Base-by-base conservation (phyloP, 2,329 filamentous ascomycete genomes). In the Dryadomyces quercus-mongolicae region DNA sequence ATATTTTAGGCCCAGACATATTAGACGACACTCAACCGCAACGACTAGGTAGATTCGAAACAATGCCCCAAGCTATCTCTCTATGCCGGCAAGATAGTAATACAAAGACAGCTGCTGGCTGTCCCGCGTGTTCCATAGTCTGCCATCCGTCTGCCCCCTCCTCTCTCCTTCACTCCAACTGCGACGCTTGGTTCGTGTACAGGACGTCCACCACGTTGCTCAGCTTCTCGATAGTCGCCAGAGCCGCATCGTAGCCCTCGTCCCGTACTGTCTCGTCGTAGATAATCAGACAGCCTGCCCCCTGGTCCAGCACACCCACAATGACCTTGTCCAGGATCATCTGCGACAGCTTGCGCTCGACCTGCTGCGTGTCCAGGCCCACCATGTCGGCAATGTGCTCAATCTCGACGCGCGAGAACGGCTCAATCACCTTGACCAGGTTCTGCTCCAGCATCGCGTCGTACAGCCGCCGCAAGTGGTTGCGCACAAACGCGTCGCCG, bases 321-420 rank as follows among this genome's bases (percentile, higher is more conserved):
- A 98, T 97, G 64, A 97, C 89, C 77, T 96, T 96, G 75, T 98
- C 93, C 56, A 98, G 79, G 66, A 98, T 98, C 94, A 98, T 98
- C 78, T 98, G 94, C 48, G 88, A 94, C 59, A 98, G 78, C 78
- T 98, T 98, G 63, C 91, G 84, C 81, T 98, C 94, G 57, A 98
- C 93, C 74, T 97, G 92, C 70, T 89, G 85, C 25, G 88, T 95
- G 69, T 97, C 93, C 58, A 98, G 78, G 43, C 92, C 91, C 52
- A 98, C 93, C 86, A 97, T 95, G 76, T 93, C 90, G 62, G 93
- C 92, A 64, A 98, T 89, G 69, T 98, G 93, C 63, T 85, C 86
- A 64, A 98, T 95, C 73, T 98, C 93, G 53, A 98, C 93, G 58
- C 91, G 83, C 65, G 88, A 95, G 74, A 97, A 98, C 21, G 93